Evolutionary conservation across 495 filamentous ascomycete genomes (phyloP).

Genomic region (Sphaerosporella brunnea): DNA sequence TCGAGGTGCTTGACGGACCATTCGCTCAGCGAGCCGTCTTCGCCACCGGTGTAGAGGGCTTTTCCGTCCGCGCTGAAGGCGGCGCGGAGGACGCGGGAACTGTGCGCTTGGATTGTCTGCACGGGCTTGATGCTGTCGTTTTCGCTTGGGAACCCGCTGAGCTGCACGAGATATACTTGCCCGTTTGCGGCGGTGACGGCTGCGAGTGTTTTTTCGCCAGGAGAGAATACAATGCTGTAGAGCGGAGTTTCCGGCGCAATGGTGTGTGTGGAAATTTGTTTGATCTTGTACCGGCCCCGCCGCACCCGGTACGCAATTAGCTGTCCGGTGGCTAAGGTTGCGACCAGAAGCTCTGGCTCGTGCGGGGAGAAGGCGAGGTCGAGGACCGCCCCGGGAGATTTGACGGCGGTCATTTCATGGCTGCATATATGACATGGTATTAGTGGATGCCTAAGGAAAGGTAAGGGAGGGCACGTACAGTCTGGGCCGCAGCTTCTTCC

Average conservation of each 20-base stretch:
- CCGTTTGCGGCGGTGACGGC: neutral
- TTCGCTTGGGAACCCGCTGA: neutral
- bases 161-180: neutral
- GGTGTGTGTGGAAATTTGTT: neutral
- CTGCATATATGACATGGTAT: slow-evolving; percentile 1
- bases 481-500: slow-evolving; percentile 7
- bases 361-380: slow-evolving; percentile 4
- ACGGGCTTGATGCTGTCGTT: neutral
- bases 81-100: neutral
- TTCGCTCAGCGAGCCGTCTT: neutral
- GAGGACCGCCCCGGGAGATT: slow-evolving; percentile 1
- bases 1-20: neutral
- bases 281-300: neutral
- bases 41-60: slow-evolving; percentile 4
- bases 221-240: slow-evolving; percentile 1
- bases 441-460: neutral
- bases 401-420: slow-evolving; percentile 3
- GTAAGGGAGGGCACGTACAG: neutral
- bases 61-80: slow-evolving; percentile 5
- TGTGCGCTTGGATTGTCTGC: neutral
- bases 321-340: neutral
- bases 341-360: neutral
- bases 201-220: neutral
- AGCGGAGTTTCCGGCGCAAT: neutral
- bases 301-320: neutral